Conservation (phyloP, 306 rosid species). For the Quercus bicolor region DNA sequence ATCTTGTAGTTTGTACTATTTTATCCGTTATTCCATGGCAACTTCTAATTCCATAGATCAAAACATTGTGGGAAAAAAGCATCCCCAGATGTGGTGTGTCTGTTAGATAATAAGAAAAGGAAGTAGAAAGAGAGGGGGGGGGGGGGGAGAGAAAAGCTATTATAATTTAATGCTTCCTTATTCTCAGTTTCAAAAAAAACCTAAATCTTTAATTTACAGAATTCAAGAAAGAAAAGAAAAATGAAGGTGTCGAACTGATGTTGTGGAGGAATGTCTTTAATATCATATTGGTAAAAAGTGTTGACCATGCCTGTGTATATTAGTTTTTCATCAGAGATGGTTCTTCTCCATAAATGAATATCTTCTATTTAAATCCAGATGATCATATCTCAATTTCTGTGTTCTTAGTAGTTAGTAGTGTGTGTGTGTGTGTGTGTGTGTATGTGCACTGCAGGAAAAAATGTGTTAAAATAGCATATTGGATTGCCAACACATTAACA, state of each 20-base stretch:
- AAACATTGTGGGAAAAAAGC: neutral
- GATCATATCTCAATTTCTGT: neutral
- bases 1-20: neutral
- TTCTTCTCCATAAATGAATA: neutral
- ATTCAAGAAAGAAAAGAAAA: neutral
- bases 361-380: neutral
- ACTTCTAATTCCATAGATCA: neutral
- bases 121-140: neutral
- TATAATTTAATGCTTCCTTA: neutral
- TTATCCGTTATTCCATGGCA: neutral
- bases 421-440: neutral
- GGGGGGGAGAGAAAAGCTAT: no score
- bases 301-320: neutral
- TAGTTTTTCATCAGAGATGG: neutral
- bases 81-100: neutral
- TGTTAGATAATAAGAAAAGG: neutral
- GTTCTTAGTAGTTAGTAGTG: neutral
- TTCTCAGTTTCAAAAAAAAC: neutral
- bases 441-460: neutral
- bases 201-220: neutral
- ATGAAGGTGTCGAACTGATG: neutral
- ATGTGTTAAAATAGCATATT: neutral
- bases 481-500: no score
- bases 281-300: neutral
- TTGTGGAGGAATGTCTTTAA: neutral